phyloP scores from a whole-genome alignment of 805 yeast genomes.

The Myxozyma melibiosi region DNA sequence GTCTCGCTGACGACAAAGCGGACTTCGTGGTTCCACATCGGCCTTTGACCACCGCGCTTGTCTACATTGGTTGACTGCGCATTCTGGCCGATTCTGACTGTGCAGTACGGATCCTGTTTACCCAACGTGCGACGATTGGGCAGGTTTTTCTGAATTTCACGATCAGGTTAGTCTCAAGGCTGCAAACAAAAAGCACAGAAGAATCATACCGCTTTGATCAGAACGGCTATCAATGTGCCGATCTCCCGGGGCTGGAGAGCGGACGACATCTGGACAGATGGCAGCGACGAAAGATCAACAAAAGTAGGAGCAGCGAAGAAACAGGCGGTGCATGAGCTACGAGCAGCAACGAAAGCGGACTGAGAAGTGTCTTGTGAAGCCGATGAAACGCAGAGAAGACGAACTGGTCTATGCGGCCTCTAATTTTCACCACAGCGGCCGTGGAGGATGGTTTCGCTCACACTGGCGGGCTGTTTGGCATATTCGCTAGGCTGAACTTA shows the following conservation, averaged over 20 bases:
- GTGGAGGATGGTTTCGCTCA: too few relatives aligned
- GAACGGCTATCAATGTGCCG: conserved; percentile 71
- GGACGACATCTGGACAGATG: neutral
- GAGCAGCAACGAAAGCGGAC: neutral
- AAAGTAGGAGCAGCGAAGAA: too few relatives aligned
- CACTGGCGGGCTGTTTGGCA: too few relatives aligned
- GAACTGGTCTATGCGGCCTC: too few relatives aligned
- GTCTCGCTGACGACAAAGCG: conserved; percentile 67
- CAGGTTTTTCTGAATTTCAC: conserved; percentile 57
- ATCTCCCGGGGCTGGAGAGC: conserved; percentile 22
- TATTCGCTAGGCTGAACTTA: neutral
- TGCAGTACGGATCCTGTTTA: conserved; percentile 90
- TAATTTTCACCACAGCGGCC: too few relatives aligned
- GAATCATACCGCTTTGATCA: conserved; percentile 59
- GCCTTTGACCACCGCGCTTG: conserved; percentile 91
- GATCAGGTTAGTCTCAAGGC: neutral
- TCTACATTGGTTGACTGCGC: conserved; percentile 79
- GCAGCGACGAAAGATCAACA: neutral
- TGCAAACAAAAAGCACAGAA: neutral
- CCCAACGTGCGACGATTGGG: conserved; percentile 86
- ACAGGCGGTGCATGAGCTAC: neutral
- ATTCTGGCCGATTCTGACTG: conserved; percentile 75
- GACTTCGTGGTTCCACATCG: conserved; percentile 79
- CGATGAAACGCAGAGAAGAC: too few relatives aligned
- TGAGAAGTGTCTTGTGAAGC: neutral